phyloP scores from a whole-genome alignment of 208 protist species.

The Trypanosoma conorhini region DNA sequence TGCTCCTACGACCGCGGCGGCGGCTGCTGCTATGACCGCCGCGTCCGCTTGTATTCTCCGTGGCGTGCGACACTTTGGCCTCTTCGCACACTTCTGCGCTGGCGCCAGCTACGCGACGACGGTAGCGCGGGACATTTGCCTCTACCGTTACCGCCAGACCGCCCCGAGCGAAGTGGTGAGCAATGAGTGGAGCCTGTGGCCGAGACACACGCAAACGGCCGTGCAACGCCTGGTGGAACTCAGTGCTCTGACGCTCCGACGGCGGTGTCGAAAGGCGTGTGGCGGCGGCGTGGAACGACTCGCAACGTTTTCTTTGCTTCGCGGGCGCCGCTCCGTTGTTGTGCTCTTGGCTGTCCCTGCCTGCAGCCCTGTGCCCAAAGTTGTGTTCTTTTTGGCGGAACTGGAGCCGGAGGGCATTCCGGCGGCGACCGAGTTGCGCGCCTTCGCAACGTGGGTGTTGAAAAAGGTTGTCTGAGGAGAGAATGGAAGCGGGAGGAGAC shows the following conservation, averaged over 20 bases:
- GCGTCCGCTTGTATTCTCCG: not conserved
- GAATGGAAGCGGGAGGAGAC: not conserved
- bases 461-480: constrained; percentile 26
- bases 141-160: constrained; percentile 5
- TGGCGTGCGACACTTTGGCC: constrained; percentile 13
- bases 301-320: constrained; percentile 27
- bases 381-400: constrained; percentile 19
- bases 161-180: not conserved
- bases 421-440: constrained; percentile 21
- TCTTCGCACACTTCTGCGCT: constrained; percentile 13
- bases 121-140: constrained; percentile 5
- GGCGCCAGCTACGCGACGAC: not conserved
- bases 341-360: constrained; percentile 29
- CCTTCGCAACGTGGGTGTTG: constrained; percentile 53
- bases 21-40: not conserved
- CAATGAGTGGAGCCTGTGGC: constrained; percentile 8
- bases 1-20: not conserved
- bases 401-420: constrained; percentile 24
- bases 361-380: constrained; percentile 12
- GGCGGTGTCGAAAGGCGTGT: not conserved
- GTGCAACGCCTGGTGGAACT: constrained; percentile 9
- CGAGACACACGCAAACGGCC: constrained; percentile 4
- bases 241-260: not conserved
- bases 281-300: not conserved
- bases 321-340: constrained; percentile 10